A percentile compares a stretch with the other conserved stretches of the same genome.
Evolutionary conservation across 352 stramenopile species (phyloP).

Genomic region (Pseudoperonospora humuli): DNA sequence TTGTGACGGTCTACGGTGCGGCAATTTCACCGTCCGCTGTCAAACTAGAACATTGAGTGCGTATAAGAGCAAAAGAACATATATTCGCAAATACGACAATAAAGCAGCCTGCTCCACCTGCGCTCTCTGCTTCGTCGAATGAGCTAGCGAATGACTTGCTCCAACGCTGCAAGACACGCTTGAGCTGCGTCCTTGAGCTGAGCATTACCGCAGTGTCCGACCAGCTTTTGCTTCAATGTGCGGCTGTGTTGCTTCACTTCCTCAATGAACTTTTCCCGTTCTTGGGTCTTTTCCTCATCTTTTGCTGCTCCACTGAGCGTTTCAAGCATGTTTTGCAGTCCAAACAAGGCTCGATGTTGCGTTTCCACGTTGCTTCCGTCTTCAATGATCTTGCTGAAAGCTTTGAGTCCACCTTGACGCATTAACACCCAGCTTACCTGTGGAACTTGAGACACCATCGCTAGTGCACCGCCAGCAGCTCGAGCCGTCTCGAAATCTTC

Average conservation of each 20-base stretch:
- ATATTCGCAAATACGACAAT: too few species aligned
- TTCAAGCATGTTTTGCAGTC: slow-evolving; percentile 68
- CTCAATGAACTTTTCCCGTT: slow-evolving; percentile 33
- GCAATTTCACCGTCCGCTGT: too few species aligned
- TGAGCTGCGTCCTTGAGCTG: slow-evolving; percentile 42
- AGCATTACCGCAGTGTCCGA: slow-evolving; percentile 13
- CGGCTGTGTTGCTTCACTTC: slow-evolving; percentile 29
- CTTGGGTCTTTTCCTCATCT: slow-evolving; percentile 39
- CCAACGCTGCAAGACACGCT: slow-evolving; percentile 35
- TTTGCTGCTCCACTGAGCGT: slow-evolving; percentile 28
- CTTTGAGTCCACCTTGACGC: slow-evolving; percentile 52
- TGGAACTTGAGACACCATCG: slow-evolving; percentile 87
- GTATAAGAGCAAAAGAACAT: too few species aligned
- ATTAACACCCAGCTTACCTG: slow-evolving; percentile 65
- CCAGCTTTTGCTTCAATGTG: slow-evolving; percentile 31
- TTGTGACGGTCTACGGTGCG: too few species aligned
- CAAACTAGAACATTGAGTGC: too few species aligned
- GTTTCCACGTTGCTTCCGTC: slow-evolving; percentile 52
- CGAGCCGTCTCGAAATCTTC: slow-evolving; percentile 89
- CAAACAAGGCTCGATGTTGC: slow-evolving; percentile 65
- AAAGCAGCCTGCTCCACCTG: too few species aligned
- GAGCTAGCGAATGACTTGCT: slow-evolving; percentile 17
- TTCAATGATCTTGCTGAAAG: slow-evolving; percentile 49
- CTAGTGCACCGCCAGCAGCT: slow-evolving; percentile 88
- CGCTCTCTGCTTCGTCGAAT: too few species aligned